These are phyloP conservation scores for Cicer pinnatifidum DNA, from an alignment of 306 rosid genomes.

Conservation along the genomic window DNA sequence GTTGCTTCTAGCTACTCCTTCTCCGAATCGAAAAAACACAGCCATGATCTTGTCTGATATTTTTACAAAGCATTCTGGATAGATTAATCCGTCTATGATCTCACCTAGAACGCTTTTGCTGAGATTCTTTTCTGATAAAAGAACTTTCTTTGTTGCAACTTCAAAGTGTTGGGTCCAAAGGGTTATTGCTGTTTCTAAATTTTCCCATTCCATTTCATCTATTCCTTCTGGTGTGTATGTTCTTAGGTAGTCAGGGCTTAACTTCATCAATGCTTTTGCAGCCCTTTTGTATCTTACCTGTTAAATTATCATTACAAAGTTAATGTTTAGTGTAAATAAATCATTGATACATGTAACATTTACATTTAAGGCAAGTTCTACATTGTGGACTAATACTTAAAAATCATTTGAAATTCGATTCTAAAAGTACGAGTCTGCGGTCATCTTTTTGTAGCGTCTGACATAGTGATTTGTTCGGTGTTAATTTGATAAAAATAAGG, in stretches of 20 bases:
- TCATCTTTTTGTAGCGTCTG: neutral
- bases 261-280: constrained; percentile 84
- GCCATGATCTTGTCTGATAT: constrained; percentile 95
- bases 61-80: constrained; percentile 82
- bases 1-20: constrained; percentile 75
- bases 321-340: neutral
- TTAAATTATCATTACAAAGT: constrained; percentile 5
- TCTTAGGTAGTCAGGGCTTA: constrained; percentile 78
- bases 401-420: neutral
- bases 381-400: neutral
- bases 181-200: constrained; percentile 68
- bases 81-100: constrained; percentile 69
- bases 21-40: constrained; percentile 87
- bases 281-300: constrained; percentile 88
- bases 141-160: constrained; percentile 67
- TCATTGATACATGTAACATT: neutral
- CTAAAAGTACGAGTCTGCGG: neutral
- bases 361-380: neutral
- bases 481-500: neutral
- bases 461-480: neutral
- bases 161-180: constrained; percentile 83
- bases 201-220: constrained; percentile 87
- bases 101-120: constrained; percentile 63
- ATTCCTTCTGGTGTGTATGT: constrained; percentile 74
- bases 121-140: constrained; percentile 72